A percentile compares a stretch with the other conserved stretches of the same genome.
Conservation (phyloP, 345 rosid species). For the Excoecaria cochinchinensis region DNA sequence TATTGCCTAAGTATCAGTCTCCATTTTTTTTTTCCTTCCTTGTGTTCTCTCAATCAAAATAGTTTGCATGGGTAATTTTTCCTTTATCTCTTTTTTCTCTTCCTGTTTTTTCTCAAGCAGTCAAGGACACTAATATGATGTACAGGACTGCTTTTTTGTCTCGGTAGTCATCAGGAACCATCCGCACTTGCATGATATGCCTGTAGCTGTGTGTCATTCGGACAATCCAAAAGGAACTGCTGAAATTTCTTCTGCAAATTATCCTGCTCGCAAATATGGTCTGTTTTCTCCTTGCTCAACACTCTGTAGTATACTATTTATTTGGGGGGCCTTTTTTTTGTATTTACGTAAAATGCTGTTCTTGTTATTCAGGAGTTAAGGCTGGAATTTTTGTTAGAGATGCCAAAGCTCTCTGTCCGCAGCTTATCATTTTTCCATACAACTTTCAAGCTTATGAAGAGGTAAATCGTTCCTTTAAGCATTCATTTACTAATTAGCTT, state of each 20-base stretch:
- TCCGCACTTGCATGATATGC: slow-evolving; percentile 69
- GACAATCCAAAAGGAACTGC: slow-evolving; percentile 94
- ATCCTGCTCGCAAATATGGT: slow-evolving; percentile 91
- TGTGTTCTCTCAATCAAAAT: background rate
- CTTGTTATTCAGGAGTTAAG: slow-evolving; percentile 51
- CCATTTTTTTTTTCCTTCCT: no score
- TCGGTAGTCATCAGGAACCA: slow-evolving; percentile 77
- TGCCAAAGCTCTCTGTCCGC: slow-evolving; percentile 88
- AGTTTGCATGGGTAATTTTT: background rate
- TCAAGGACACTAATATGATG: slow-evolving; percentile 28
- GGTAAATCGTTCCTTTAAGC: slow-evolving; percentile 39
- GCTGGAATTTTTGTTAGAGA: slow-evolving; percentile 96
- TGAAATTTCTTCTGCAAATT: slow-evolving; percentile 95
- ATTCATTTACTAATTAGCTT: slow-evolving; percentile 10
- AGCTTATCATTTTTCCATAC: slow-evolving; percentile 77
- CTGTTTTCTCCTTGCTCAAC: slow-evolving; percentile 32
- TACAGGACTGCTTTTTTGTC: slow-evolving; percentile 94
- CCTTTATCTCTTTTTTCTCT: background rate
- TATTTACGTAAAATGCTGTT: slow-evolving; percentile 16
- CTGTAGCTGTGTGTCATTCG: slow-evolving; percentile 92
- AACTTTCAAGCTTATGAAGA: slow-evolving; percentile 86
- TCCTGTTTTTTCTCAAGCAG: background rate
- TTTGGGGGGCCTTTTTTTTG: slow-evolving; percentile 12
- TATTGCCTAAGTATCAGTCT: background rate
- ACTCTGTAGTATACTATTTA: slow-evolving; percentile 22